These are phyloP conservation scores for Malus asiatica DNA, from an alignment of 306 rosid genomes.

Conservation along the genomic window DNA sequence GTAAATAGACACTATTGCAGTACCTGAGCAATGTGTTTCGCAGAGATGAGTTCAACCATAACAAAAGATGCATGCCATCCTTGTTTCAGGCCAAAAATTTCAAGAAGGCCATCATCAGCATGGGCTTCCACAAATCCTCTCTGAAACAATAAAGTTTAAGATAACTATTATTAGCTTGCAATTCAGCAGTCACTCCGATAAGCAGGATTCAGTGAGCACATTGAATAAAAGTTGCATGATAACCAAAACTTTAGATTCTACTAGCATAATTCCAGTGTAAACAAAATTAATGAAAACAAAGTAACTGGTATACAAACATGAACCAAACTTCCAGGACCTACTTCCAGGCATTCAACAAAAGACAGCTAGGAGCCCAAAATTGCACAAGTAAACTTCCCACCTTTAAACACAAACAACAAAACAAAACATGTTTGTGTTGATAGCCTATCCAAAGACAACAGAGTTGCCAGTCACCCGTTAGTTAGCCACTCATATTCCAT, in stretches of 20 bases:
- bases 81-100: conserved; percentile 93
- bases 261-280: background rate
- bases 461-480: too few relatives aligned
- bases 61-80: conserved; percentile 99
- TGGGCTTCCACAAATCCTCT: conserved; percentile 93
- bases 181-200: background rate
- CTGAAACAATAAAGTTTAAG: conserved; percentile 33
- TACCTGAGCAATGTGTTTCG: conserved; percentile 98
- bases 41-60: conserved; percentile 87
- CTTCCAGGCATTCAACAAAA: background rate
- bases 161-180: background rate
- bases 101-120: conserved; percentile 87
- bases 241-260: background rate
- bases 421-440: background rate
- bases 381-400: background rate
- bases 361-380: background rate
- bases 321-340: background rate
- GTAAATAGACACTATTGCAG: background rate
- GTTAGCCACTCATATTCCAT: too few relatives aligned
- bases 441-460: too few relatives aligned
- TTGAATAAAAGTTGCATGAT: background rate
- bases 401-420: background rate
- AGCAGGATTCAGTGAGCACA: background rate
- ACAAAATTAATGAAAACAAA: background rate
- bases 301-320: background rate